phyloP scores from a whole-genome alignment of 768 basidiomycete species.

The Pulveroboletus sp. region DNA sequence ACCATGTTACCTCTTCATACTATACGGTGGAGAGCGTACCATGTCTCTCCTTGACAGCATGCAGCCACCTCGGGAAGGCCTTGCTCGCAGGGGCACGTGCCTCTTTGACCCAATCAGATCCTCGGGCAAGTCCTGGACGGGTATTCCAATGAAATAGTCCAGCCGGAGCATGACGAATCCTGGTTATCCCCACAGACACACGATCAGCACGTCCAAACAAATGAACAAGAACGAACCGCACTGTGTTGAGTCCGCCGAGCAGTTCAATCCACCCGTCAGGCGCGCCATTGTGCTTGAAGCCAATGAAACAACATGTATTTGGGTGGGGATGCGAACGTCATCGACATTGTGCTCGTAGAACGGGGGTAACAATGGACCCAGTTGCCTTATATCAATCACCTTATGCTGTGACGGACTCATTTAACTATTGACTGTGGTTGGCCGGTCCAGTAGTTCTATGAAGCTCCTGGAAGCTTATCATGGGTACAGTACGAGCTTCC shows the following conservation, averaged over 20 bases:
- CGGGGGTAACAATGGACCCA: background rate
- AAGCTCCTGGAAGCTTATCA: too few relatives aligned
- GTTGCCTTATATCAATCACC: background rate
- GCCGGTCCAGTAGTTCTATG: too few relatives aligned
- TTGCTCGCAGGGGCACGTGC: slow-evolving; percentile 31
- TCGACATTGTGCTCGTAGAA: slow-evolving; percentile 13
- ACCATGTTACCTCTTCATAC: too few relatives aligned
- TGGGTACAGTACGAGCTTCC: too few relatives aligned
- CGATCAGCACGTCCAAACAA: background rate
- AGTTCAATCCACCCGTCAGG: slow-evolving; percentile 39
- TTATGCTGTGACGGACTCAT: too few relatives aligned
- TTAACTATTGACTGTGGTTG: too few relatives aligned
- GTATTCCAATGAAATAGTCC: slow-evolving; percentile 57
- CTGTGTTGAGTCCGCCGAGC: slow-evolving; percentile 45
- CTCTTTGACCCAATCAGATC: slow-evolving; percentile 35
- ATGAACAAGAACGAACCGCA: slow-evolving; percentile 38
- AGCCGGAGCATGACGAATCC: slow-evolving; percentile 54
- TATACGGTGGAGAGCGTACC: slow-evolving; percentile 31
- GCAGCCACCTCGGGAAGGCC: slow-evolving; percentile 46
- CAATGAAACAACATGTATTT: slow-evolving; percentile 45
- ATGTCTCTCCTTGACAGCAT: slow-evolving; percentile 43
- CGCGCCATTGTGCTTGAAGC: slow-evolving; percentile 46
- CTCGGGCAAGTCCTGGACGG: slow-evolving; percentile 33
- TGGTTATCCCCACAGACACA: slow-evolving; percentile 12
- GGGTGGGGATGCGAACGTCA: slow-evolving; percentile 39